phyloP scores from a whole-genome alignment of 1,284 basidiomycete genomes.

The Cutaneotrichosporon curvatum region DNA sequence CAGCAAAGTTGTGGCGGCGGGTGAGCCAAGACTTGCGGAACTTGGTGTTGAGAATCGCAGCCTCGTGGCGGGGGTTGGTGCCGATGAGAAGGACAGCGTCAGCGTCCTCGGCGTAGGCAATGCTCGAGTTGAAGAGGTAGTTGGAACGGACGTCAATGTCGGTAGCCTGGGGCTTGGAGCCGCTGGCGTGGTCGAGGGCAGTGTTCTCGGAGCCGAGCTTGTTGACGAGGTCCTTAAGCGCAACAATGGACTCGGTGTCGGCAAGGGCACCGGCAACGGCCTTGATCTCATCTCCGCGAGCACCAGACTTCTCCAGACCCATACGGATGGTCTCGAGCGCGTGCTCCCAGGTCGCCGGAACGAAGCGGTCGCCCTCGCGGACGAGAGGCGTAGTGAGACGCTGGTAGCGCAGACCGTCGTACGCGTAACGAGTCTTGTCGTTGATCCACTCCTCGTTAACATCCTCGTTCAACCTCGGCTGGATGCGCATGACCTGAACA shows the following conservation, averaged over 20 bases:
- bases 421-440: slow-evolving; percentile 96
- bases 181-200: slow-evolving; percentile 66
- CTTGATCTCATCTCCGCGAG: slow-evolving; percentile 91
- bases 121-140: slow-evolving; percentile 95
- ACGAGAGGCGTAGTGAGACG: slow-evolving; percentile 87
- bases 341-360: slow-evolving; percentile 86
- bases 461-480: slow-evolving; percentile 93
- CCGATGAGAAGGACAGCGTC: slow-evolving; percentile 92
- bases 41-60: slow-evolving; percentile 92
- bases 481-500: slow-evolving; percentile 93
- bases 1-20: slow-evolving; percentile 72
- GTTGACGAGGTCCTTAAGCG: slow-evolving; percentile 90
- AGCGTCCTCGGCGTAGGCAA: slow-evolving; percentile 83
- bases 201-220: slow-evolving; percentile 93
- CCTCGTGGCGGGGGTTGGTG: slow-evolving; percentile 96
- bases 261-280: slow-evolving; percentile 87
- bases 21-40: slow-evolving; percentile 92
- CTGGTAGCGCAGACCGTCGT: slow-evolving; percentile 94
- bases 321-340: slow-evolving; percentile 72
- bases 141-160: slow-evolving; percentile 90
- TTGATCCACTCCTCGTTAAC: slow-evolving; percentile 99
- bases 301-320: slow-evolving; percentile 72
- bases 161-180: slow-evolving; percentile 61
- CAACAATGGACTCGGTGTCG: slow-evolving; percentile 88
- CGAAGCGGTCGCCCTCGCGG: slow-evolving; percentile 86